phyloP scores from a whole-genome alignment of 768 basidiomycete species.

The Serendipita sp. region DNA sequence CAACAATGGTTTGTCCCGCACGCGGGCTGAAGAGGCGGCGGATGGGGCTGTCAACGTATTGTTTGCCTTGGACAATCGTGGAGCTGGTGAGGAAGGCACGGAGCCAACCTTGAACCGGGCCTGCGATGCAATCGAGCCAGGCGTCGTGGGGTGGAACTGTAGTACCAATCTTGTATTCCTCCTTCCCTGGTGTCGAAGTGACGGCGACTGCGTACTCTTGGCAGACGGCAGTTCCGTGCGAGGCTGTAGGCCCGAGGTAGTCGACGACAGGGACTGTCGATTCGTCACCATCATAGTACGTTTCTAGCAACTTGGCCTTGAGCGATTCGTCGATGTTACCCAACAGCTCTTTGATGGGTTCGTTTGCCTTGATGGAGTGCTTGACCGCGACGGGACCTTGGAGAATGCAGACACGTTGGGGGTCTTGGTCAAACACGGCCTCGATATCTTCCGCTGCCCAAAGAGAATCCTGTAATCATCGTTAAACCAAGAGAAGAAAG shows the following conservation, averaged over 20 bases:
- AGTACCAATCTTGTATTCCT: conserved; percentile 24
- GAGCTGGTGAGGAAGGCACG: conserved; percentile 66
- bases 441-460: conserved; percentile 98
- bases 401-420: conserved; percentile 92
- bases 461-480: conserved; percentile 58
- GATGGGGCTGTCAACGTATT: conserved; percentile 80
- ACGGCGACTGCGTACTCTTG: conserved; percentile 12
- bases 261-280: conserved; percentile 64
- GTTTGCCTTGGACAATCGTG: conserved; percentile 72
- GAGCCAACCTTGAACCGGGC: conserved; percentile 70
- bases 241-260: conserved; percentile 47
- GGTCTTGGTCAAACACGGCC: conserved; percentile 97
- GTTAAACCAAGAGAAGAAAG: conserved; percentile 8
- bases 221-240: not conserved
- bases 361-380: conserved; percentile 74
- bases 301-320: conserved; percentile 59
- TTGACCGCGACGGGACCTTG: conserved; percentile 93
- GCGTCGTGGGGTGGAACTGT: conserved; percentile 40
- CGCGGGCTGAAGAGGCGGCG: conserved; percentile 76
- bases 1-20: conserved; percentile 55
- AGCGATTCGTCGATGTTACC: conserved; percentile 73
- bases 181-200: conserved; percentile 35
- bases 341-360: conserved; percentile 83
- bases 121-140: conserved; percentile 79
- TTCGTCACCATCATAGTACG: conserved; percentile 60